Conservation (phyloP, 257 asterid genomes). For the Ocimum tenuiflorum region DNA sequence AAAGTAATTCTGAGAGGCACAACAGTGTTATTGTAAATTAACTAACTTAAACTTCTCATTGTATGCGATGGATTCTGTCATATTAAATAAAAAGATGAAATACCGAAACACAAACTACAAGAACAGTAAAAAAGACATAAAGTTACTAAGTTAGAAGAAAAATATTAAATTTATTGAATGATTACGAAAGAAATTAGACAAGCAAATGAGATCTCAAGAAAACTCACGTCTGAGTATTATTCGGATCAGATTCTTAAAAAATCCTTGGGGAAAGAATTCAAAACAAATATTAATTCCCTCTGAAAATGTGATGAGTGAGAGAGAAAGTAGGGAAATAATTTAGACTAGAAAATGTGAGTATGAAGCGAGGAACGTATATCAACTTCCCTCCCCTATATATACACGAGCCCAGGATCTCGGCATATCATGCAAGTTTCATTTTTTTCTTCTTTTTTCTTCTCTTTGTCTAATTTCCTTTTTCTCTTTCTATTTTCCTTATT, state of each 20-base stretch:
- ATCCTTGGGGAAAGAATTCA: neutral
- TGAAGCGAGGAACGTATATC: constrained; percentile 22
- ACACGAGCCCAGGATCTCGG: constrained; percentile 15
- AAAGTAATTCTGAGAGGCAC: too few species aligned
- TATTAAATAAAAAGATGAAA: too few species aligned
- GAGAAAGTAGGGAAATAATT: constrained; percentile 9
- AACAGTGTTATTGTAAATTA: too few species aligned
- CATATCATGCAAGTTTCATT: constrained; percentile 19
- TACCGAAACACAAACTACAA: too few species aligned
- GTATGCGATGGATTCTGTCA: too few species aligned
- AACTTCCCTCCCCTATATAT: constrained; percentile 19
- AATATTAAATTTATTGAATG: too few species aligned
- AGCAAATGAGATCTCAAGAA: constrained; percentile 11
- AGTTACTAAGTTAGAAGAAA: too few species aligned
- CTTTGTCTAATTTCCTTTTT: too few species aligned
- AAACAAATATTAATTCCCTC: constrained; percentile 17
- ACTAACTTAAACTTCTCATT: too few species aligned
- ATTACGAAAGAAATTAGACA: neutral
- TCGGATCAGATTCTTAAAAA: constrained; percentile 18
- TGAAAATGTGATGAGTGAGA: constrained; percentile 1
- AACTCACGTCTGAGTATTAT: constrained; percentile 21
- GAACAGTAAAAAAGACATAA: neutral
- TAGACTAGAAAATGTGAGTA: constrained; percentile 11
- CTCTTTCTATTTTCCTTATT: too few species aligned
- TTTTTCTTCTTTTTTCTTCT: neutral